phyloP scores from a whole-genome alignment of 305 asterid species.

The Fraxinus greggii region DNA sequence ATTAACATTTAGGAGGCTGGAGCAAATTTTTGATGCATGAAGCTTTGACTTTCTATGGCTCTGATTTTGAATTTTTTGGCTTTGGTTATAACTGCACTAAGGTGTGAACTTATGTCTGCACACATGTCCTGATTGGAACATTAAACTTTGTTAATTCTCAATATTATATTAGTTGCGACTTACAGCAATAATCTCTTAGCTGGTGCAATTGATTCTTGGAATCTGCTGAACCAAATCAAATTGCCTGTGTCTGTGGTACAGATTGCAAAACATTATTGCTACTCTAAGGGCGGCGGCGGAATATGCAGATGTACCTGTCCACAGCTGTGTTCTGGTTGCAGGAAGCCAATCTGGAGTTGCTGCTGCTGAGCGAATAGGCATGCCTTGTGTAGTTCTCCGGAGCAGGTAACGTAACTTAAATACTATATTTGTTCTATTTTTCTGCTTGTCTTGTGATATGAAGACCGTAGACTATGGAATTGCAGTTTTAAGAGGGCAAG shows the following conservation, averaged over 20 bases:
- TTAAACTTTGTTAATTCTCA: not conserved
- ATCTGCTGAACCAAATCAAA: not conserved
- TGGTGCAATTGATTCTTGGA: not conserved
- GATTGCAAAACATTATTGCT: constrained; percentile 65
- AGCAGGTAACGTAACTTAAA: constrained; percentile 60
- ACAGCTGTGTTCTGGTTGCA: constrained; percentile 68
- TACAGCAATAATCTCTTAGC: not conserved
- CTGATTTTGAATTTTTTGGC: not conserved
- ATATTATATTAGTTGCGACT: not conserved
- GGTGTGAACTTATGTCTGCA: not conserved
- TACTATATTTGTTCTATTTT: not conserved
- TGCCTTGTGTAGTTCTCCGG: constrained; percentile 81
- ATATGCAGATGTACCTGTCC: constrained; percentile 55
- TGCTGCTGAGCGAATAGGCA: constrained; percentile 82
- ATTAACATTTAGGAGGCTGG: not conserved
- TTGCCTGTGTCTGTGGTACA: constrained; percentile 23
- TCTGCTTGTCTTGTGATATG: not conserved
- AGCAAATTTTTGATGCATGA: not conserved
- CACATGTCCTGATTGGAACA: not conserved
- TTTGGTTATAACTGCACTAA: not conserved
- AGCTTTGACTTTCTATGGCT: not conserved
- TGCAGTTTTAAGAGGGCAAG: not conserved
- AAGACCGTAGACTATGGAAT: not conserved
- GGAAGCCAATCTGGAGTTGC: constrained; percentile 83
- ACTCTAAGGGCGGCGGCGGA: constrained; percentile 86